These are phyloP conservation scores for Haematococcus lacustris DNA, from an alignment of 139 green algal genomes.

Conservation along the genomic window DNA sequence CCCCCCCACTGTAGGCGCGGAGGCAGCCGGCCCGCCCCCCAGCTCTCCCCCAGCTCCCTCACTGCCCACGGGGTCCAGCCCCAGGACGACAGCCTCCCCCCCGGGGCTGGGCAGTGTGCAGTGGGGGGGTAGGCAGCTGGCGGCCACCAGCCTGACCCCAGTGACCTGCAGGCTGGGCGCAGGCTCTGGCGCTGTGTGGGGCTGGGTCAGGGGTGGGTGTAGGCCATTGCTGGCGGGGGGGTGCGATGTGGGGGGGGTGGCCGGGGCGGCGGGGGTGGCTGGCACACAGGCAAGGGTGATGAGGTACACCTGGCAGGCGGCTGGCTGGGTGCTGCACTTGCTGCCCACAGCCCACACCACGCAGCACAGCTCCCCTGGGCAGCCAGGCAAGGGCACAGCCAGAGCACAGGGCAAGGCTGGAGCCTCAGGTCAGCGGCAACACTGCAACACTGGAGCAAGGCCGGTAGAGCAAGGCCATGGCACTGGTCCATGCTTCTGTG, in stretches of 20 bases:
- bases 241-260: neutral
- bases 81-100: neutral
- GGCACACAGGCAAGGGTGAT: neutral
- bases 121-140: neutral
- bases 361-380: neutral
- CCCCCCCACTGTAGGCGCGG: neutral
- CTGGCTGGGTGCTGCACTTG: neutral
- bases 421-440: too few species aligned
- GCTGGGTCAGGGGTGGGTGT: neutral
- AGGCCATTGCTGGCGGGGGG: neutral
- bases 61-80: neutral
- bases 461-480: too few species aligned
- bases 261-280: too few species aligned
- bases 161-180: neutral
- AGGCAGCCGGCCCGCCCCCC: neutral
- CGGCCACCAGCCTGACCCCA: neutral
- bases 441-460: too few species aligned
- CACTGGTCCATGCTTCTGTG: too few species aligned
- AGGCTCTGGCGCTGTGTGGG: neutral
- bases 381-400: neutral
- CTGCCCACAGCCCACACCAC: neutral
- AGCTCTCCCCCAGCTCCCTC: too few species aligned
- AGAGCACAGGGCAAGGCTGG: too few species aligned
- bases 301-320: conserved; percentile 1
- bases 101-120: neutral